Evolutionary conservation across 2,329 filamentous ascomycete species (phyloP), one percentile per base, ranked within the genome.

Genomic region (Paracoccidioides brasiliensis): DNA sequence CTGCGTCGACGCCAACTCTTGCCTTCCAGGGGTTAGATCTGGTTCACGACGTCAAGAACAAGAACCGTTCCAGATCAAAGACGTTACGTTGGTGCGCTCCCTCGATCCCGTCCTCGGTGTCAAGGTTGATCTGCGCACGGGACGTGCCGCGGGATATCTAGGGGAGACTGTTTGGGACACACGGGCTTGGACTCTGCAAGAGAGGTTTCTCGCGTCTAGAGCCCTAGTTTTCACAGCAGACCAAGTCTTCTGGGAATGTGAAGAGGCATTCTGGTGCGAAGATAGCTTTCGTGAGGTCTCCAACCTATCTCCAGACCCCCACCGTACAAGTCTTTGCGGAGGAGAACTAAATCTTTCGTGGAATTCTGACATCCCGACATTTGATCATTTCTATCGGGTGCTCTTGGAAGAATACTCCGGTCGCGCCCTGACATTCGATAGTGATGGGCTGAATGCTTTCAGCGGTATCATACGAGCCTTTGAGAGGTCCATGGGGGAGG

Each of bases 1-100:
- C 42, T 53, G 57, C 32, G 15, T 56, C 30, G 56, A 58, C 42
- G 56, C 57, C 12, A 56, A 59, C 41, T 55, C 57, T 33, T 12
- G 12, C 10, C 57, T 59, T 38, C 56, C 56, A n/a, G 57, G 56
- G 5, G 40, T 57, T 10, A 55, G 49, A n/a, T 46, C 56, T 1
- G 32, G 46, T 53, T 52, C 56, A 9, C 43, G 56, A 45, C 33
- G 5, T 32, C 48, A 57, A 15, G 30, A 50, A 14, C 40, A 53
- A 46, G 44, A 57, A 32, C 55, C 44, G 6, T 57, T 57, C 51
- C 48, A 30, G 32, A 52, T 57, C 32, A 10, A 44, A 44, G 43
- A 45, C 45, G 42, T 52, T 22, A 42, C 50, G 9, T 46, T 46
- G 44, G 30, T 46, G 32, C 10, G 44, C 44, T 46, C 44, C 4